Evolutionary conservation across 345 rosid genomes (phyloP), one percentile per base, ranked within the genome.

Genomic region (Pugionium cornutum): DNA sequence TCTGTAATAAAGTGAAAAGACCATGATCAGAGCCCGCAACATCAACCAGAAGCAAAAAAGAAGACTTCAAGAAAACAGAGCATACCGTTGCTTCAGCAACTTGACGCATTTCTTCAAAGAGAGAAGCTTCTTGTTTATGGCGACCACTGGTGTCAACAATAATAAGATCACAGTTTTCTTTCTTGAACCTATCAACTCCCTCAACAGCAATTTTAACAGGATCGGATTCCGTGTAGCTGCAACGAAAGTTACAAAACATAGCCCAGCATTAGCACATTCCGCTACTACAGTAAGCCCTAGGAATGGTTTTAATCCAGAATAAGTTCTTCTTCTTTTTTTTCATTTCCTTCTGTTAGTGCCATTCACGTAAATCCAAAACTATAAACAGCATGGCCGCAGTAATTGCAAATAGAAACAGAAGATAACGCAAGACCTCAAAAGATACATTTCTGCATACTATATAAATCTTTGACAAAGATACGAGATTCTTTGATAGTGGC

Each of bases 101-200:
- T 94, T 86, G 95, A 36, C 89, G 95, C 95, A 94, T 90, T 81
- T 90, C 99, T 83, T 94, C 99, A 78, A 90, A 94, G 55, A 94
- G 91, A 35, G 97, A 69, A 77, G 91, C 96, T 79, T 94, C 97
- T 78, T 90, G 99, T 73, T 85, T 90, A 77, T 94, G 97, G 36
- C 96, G 95, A 66, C 96, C 97, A 82, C 99, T 94, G 5, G 96
- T 90, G 37, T 88, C 97, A 57, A 90, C 89, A 77, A 90, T 90
- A 49, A 90, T 85, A 58, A 94, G 97, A 84, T 92, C 97, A 56
- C 90, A 84, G 59, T 83, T 90, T 73, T 94, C 97, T 76, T 86
- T 79, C 77, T 86, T 94, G 72, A 90, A 94, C 70, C 78, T 90
- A 52, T 94, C 97, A 52, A 88, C 90, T 64, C 96, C 99, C 74